Base-by-base conservation (phyloP, 129 eudicot species). In the Saussurea involucrata region DNA sequence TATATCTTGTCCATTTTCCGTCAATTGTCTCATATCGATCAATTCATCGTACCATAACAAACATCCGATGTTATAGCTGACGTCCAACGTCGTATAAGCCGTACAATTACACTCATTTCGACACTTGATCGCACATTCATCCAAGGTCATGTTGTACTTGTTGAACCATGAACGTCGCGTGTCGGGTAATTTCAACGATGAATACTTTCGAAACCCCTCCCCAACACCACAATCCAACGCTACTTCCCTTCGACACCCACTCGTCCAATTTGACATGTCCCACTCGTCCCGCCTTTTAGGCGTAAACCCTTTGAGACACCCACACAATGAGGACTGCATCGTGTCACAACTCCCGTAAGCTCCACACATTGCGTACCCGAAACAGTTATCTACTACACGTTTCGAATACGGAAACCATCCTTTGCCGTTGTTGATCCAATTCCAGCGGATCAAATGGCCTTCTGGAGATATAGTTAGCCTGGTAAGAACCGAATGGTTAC, bases 181-280 rank as follows among this genome's bases (percentile, higher is more conserved):
- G 71, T 85, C 87, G 0, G 92, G 92, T 65, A 83, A 24, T n/a
- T 88, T 85, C 3, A 85, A 33, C 5, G 3, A 57, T 0, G 60
- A 3, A 32, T 58, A 40, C 78, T 46, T 80, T 4, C 72, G 13
- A 66, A 85, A 88, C 24, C 80, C 85, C 2, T 85, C 89, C 72
- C 74, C 84, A 4, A 11, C 53, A 15, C 31, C 3, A 32, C 84
- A 88, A 40, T 71, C 68, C 74, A 85, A 74, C 0, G 73, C 77
- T 8, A 15, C 25, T 34, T 42, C 32, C 28, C 89, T 17, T 1
- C 18, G 71, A 77, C 92, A 88, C 2, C 92, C 92, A 9, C 64
- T 64, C 6, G 78, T 63, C 88, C 88, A 88, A 64, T 88, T 73
- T 10, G 70, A 40, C 1, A 5, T 4, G 2, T 21, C 74, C 89